Conservation (phyloP, 805 yeast species). For the Candida ovalis region DNA sequence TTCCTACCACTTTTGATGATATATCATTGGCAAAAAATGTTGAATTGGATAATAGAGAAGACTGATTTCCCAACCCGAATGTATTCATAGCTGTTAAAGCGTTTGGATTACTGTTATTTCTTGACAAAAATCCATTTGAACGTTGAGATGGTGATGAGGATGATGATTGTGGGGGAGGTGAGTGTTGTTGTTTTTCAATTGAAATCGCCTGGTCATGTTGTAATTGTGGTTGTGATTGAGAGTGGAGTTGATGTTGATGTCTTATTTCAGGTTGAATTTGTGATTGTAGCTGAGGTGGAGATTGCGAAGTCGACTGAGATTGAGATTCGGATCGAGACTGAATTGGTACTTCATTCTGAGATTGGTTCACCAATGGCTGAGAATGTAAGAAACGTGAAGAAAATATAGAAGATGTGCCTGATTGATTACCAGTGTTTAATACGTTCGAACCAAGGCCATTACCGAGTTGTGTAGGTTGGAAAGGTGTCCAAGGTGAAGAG, state of each 20-base stretch:
- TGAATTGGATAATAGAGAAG: conserved; percentile 4
- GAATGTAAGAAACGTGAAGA: conserved; percentile 6
- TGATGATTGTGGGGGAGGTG: neutral
- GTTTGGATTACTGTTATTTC: conserved; percentile 11
- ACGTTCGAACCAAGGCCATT: neutral
- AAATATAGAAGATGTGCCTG: conserved; percentile 4
- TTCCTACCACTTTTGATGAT: neutral
- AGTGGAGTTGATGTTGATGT: conserved; percentile 2
- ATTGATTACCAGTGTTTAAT: neutral
- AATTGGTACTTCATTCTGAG: neutral
- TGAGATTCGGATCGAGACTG: neutral
- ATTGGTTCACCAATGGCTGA: neutral
- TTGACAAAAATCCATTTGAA: conserved; percentile 8
- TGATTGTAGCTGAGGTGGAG: neutral
- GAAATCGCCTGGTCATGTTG: neutral
- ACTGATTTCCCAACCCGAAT: neutral
- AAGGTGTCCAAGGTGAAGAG: conserved; percentile 14
- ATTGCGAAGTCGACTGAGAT: neutral
- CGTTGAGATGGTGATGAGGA: conserved; percentile 1
- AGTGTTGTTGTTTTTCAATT: conserved; percentile 1
- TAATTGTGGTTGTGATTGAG: neutral
- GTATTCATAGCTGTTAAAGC: conserved; percentile 3
- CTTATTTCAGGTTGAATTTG: neutral
- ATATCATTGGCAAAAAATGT: conserved; percentile 9
- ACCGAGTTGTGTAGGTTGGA: conserved; percentile 1